Evolutionary conservation across 495 filamentous ascomycete species (phyloP).

Genomic region (Xylaria longipes): DNA sequence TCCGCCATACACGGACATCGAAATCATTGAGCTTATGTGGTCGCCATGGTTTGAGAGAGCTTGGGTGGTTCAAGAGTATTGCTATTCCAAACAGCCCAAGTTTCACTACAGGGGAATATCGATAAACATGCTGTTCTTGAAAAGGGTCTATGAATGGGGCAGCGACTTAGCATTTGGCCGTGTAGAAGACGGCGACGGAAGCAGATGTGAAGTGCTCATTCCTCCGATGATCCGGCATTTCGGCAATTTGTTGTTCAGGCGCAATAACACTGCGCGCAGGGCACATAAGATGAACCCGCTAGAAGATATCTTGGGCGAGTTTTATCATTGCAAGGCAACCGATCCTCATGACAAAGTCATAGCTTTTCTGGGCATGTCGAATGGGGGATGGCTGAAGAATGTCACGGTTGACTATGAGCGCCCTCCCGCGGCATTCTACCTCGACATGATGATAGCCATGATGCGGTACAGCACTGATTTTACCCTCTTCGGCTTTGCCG

Average conservation of each 20-base stretch:
- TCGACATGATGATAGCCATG: background rate
- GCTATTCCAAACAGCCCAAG: background rate
- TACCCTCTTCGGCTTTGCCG: background rate
- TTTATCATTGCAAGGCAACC: conserved; percentile 1
- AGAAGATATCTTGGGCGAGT: background rate
- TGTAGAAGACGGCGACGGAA: background rate
- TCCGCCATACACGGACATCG: background rate
- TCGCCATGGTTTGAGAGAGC: conserved; percentile 4
- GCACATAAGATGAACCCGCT: background rate
- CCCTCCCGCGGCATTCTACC: background rate
- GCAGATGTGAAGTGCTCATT: background rate
- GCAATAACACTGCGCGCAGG: background rate
- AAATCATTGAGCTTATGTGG: conserved; percentile 3
- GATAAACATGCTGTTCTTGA: background rate
- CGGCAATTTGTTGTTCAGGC: background rate
- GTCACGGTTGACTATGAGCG: background rate
- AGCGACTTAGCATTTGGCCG: background rate
- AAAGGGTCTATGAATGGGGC: background rate
- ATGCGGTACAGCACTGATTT: background rate
- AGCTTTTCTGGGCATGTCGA: background rate
- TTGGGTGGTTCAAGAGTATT: conserved; percentile 1
- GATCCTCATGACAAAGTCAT: conserved; percentile 4
- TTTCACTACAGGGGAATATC: background rate
- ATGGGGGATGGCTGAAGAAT: background rate
- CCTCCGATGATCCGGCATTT: background rate